These are phyloP conservation scores for Candida takata DNA, from an alignment of 805 yeast species.

Conservation along the genomic window DNA sequence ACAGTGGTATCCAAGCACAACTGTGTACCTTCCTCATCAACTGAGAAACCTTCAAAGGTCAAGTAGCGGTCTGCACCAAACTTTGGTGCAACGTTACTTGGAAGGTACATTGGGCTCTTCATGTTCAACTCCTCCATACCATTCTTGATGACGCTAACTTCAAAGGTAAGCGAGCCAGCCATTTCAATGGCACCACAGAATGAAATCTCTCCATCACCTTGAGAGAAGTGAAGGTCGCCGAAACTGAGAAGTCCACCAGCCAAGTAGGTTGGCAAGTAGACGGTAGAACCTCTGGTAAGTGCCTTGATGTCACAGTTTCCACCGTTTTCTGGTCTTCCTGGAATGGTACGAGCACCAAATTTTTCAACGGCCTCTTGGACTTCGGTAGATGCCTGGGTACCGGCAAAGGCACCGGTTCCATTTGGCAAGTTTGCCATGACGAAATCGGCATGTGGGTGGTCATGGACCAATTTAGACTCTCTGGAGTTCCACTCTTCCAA, in stretches of 20 bases:
- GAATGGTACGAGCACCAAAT: conserved; percentile 47
- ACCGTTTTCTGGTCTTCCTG: conserved; percentile 47
- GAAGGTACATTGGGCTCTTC: conserved; percentile 40
- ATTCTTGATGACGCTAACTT: conserved; percentile 33
- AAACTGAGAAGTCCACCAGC: conserved; percentile 40
- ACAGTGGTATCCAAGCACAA: conserved; percentile 39
- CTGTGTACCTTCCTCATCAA: conserved; percentile 41
- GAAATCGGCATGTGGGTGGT: conserved; percentile 28
- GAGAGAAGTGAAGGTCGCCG: conserved; percentile 46
- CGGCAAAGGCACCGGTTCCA: conserved; percentile 32
- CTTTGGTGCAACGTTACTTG: conserved; percentile 42
- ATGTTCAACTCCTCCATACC: conserved; percentile 35
- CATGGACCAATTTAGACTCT: conserved; percentile 31
- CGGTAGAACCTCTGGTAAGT: conserved; percentile 41
- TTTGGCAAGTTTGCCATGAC: conserved; percentile 38
- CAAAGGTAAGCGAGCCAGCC: conserved; percentile 41
- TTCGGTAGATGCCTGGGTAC: conserved; percentile 28
- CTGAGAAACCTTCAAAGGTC: conserved; percentile 48
- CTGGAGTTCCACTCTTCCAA: conserved; percentile 39
- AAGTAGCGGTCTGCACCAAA: conserved; percentile 43
- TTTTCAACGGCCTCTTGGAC: conserved; percentile 26
- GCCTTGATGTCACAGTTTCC: conserved; percentile 49
- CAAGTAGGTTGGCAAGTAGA: conserved; percentile 41
- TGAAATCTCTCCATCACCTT: conserved; percentile 48
- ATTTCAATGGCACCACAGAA: conserved; percentile 51